Evolutionary conservation across 1,284 basidiomycete genomes (phyloP), one percentile per base, ranked within the genome.

Genomic region (Malassezia brasiliensis): DNA sequence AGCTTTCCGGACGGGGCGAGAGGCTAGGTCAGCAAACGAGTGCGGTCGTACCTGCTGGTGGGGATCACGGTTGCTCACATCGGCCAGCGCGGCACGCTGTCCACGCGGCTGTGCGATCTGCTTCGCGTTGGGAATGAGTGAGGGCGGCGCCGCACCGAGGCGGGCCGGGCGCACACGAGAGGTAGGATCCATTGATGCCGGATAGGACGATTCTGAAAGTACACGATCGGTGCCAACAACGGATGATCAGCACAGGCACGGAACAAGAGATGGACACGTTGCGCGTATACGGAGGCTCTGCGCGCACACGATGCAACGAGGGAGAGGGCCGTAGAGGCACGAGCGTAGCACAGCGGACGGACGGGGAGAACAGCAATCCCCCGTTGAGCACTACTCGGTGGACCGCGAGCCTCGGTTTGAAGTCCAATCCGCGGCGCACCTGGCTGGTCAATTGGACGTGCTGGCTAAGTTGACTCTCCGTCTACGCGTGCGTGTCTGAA

Each of bases 21-120:
- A 19, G 38, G 38, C 22, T 40, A 2, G 22, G 38, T 40, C 38
- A 42, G 40, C 17, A 22, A 42, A 42, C 12, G 20, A 5, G 20
- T 6, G 40, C 20, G 40, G 20, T 11, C 17, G 12, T 42, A 42
- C 42, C 42, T 45, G 42, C n/a, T 47, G 45, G 22, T 17, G 19
- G 37, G 17, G 34, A 14, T 55, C 47, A 17, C 55, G 41, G 32
- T 57, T 57, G 55, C 55, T 57, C 50, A 57, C 55, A 34, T 57
- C 55, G 19, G 48, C 55, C 12, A 57, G 35, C 9, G 55, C 55
- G 1, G 55, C 30, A 11, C 55, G 55, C 12, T 45, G 45, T 9
- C n/a, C 44, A 22, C 48, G 40, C 5, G 38, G 50, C 35, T 31
- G 37, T 15, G 20, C 52, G 11, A 32, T 12, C 30, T 54, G 52